Evolutionary conservation across 2,329 filamentous ascomycete species (phyloP), one percentile per base, ranked within the genome.

Genomic region (Microcyclosporella mali): DNA sequence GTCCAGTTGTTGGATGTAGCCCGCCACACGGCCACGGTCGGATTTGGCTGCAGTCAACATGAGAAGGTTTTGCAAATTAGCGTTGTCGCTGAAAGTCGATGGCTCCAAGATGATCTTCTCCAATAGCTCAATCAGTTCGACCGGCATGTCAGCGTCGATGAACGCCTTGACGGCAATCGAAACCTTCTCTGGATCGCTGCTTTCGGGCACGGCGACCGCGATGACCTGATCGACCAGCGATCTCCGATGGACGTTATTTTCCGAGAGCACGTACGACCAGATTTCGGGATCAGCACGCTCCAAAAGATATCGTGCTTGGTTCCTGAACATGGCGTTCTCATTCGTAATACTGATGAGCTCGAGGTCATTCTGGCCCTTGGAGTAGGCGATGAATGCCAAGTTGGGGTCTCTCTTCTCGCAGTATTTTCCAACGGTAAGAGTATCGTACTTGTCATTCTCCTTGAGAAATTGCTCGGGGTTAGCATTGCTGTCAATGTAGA

Each of bases 81-180:
- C 80, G 68, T 98, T 98, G 70, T 98, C 94, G 59, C 88, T 95
- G 75, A 98, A 98, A 4, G 87, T 87, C 3, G 90, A 94, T n/a
- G 92, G 94, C 73, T 98, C 92, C n/a, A 98, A 74, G 25, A 98
- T 90, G 55, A 98, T 98, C 81, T 97, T 98, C 75, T 98, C 94
- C 14, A 98, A 78, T 29, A 98, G 79, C 67, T 98, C 94, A 58
- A 98, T 97, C 39, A 98, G 78, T 72, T 98, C 92, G 3, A 83
- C 82, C 7, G 92, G 92, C 54, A 98, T 75, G 61, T 98, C 92
- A 43, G 85, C 86, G 53, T 84, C 82, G 40, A 98, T 80, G 74
- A 98, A 94, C 32, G 89, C 84, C 58, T 94, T 85, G 44, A 98
- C 92, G 36, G 92, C 92, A 53, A 95, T 78, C 0, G 88, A 94